These are phyloP conservation scores for Boletus semigastroideus DNA, from an alignment of 1,284 basidiomycete species.

Conservation along the genomic window DNA sequence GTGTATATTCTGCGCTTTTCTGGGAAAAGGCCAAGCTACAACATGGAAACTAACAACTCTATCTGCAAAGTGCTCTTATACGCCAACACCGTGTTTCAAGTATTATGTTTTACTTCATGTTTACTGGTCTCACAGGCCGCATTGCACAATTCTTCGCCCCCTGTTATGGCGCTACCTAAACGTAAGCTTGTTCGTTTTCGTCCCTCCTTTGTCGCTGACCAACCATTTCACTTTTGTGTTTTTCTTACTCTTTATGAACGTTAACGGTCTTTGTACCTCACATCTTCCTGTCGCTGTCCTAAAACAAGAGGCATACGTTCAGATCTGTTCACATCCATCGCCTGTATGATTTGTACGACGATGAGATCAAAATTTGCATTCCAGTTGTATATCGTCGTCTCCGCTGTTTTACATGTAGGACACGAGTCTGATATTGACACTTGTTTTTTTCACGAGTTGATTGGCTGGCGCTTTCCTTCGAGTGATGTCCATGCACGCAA, in stretches of 20 bases:
- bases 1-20: no score
- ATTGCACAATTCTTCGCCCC: not conserved
- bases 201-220: not conserved
- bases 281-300: not conserved
- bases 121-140: constrained; percentile 3
- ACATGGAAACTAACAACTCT: no score
- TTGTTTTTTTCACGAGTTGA: no score
- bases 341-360: constrained; percentile 19
- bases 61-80: no score
- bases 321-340: constrained; percentile 31
- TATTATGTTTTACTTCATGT: constrained; percentile 9
- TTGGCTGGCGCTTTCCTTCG: no score
- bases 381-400: constrained; percentile 14
- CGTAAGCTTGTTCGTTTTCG: constrained; percentile 4
- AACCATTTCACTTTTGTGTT: constrained; percentile 9
- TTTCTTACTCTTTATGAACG: constrained; percentile 6
- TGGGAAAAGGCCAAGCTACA: no score
- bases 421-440: no score
- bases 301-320: not conserved
- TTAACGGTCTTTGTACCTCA: constrained; percentile 15
- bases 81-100: no score
- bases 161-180: constrained; percentile 4
- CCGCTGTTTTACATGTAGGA: no score
- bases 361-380: constrained; percentile 9
- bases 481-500: no score